Base-by-base conservation (phyloP, 768 basidiomycete genomes). In the Russula sp. region DNA sequence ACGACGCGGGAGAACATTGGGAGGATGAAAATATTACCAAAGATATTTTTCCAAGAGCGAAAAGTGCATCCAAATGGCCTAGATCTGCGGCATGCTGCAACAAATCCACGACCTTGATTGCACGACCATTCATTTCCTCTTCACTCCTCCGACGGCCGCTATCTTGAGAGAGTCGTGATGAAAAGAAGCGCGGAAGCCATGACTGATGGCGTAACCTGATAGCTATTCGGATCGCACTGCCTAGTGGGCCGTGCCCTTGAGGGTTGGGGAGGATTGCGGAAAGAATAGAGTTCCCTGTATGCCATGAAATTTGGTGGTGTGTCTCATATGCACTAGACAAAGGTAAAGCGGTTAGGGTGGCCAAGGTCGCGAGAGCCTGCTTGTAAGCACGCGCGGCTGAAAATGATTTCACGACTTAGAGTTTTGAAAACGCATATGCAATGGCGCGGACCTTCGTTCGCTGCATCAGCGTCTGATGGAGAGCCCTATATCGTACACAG, bases 51-150 rank as follows among this genome's bases (percentile, higher is more conserved):
- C 81, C 88, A 13, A 88, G 78, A 1, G 80, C 80, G 69, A 81
- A 90, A 32, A 91, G 67, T 10, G 91, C 90, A 59, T 93, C 88
- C 58, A 72, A 72, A 68, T 89, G 81, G 13, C 92, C 93, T 50
- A 91, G 73, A 57, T 91, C 89, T 7, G 85, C 83, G 0, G 92
- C 89, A 73, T 91, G 87, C 61, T 90, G 82, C 35, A 94, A 74
- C 11, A 94, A 71, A 69, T 92, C 90, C 14, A 93, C 69, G 36
- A 90, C 88, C 70, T 93, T 93, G 70, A 90, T 84, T 9, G 88
- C 86, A 68, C 87, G 88, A 3, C 81, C 78, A 20, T 76, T 78
- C 66, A 83, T 72, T 64, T 91, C 89, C 49, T 90, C 88, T 18
- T 85, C 84, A 68, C 77, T 82, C 66, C 77, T 82, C 22, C 78